A percentile compares a stretch with the other conserved stretches of the same genome.
These are phyloP conservation scores for Colletotrichum liriopes DNA, from an alignment of 2,329 filamentous ascomycete species.

Conservation along the genomic window DNA sequence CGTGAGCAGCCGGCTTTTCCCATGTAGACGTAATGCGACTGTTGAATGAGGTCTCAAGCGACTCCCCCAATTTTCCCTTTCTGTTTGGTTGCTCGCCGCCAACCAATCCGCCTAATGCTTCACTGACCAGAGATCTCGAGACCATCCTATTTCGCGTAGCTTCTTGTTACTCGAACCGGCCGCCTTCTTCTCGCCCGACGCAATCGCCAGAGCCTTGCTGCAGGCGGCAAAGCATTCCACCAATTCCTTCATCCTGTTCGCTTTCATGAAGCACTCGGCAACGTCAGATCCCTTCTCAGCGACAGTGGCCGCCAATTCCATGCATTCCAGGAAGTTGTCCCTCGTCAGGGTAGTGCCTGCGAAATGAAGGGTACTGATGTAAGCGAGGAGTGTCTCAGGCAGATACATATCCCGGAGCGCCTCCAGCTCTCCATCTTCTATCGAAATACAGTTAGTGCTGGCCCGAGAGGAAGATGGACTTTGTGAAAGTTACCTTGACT, in stretches of 20 bases:
- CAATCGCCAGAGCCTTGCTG: conserved; percentile 79
- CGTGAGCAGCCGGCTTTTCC: conserved; percentile 13
- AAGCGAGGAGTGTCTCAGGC: conserved; percentile 88
- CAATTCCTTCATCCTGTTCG: conserved; percentile 81
- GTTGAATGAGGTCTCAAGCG: not conserved
- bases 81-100: not conserved
- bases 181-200: conserved; percentile 68
- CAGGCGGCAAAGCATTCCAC: conserved; percentile 83
- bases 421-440: conserved; percentile 65
- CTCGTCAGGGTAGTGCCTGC: conserved; percentile 82
- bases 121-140: conserved; percentile 74
- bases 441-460: conserved; percentile 4
- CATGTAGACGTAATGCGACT: conserved; percentile 16
- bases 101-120: conserved; percentile 54
- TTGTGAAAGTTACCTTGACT: conserved; percentile 65
- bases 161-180: conserved; percentile 70
- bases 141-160: conserved; percentile 74
- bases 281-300: conserved; percentile 80
- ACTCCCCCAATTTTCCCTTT: not conserved
- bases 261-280: conserved; percentile 74
- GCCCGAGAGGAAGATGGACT: not conserved
- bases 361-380: conserved; percentile 85
- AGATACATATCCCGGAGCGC: conserved; percentile 84
- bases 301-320: conserved; percentile 86
- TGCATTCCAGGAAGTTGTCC: conserved; percentile 84